phyloP scores from a whole-genome alignment of 495 filamentous ascomycete species.

The Xylaria palmicola region DNA sequence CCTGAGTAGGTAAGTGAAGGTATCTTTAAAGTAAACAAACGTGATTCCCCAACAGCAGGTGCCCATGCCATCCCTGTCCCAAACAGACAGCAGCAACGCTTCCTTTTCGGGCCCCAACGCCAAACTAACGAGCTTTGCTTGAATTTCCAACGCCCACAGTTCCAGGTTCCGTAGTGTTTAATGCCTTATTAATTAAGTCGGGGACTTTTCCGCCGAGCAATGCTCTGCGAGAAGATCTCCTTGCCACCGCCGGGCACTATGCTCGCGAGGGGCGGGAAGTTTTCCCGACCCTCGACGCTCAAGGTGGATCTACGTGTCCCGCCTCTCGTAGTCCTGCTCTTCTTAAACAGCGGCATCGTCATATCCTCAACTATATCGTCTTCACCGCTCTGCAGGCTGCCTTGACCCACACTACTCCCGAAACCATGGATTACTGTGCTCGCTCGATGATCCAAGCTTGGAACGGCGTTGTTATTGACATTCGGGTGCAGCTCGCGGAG shows the following conservation, averaged over 20 bases:
- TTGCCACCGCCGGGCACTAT: constrained; percentile 30
- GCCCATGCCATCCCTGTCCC: no score
- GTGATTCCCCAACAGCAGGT: no score
- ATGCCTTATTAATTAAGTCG: constrained; percentile 33
- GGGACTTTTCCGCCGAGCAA: constrained; percentile 53
- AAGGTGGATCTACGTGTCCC: constrained; percentile 42
- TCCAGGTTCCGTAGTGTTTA: not conserved
- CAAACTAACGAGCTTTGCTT: not conserved
- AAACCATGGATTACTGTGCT: constrained; percentile 30
- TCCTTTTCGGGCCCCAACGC: constrained; percentile 3
- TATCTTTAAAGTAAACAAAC: no score
- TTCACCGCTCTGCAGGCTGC: constrained; percentile 13
- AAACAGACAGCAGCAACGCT: no score
- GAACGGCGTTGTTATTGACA: constrained; percentile 24
- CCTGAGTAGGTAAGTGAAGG: no score
- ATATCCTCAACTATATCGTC: constrained; percentile 35
- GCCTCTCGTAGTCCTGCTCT: constrained; percentile 50
- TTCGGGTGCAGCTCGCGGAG: constrained; percentile 50
- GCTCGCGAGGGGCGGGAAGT: constrained; percentile 47
- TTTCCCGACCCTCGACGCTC: constrained; percentile 58
- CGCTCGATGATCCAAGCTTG: constrained; percentile 30
- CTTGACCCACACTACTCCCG: constrained; percentile 22
- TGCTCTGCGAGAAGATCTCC: constrained; percentile 39
- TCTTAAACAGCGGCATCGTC: constrained; percentile 49
- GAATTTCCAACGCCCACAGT: not conserved